phyloP scores from a whole-genome alignment of 225 moss, liverwort and hornwort species.

The Takakia lepidozioides region DNA sequence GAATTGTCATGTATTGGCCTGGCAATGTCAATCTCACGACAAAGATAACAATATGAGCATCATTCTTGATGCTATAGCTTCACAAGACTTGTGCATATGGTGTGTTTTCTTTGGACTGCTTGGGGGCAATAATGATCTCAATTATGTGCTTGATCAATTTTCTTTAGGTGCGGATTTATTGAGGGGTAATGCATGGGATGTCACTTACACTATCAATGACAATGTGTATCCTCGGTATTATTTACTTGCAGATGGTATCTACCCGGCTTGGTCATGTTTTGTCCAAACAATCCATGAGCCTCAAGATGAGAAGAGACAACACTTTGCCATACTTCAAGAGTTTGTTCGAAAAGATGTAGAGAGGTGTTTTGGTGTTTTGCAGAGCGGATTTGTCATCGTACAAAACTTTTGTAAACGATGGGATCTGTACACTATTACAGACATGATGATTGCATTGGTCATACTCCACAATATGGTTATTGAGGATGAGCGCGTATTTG shows the following conservation, averaged over 20 bases:
- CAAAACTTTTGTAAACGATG: too few relatives aligned
- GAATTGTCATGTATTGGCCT: too few relatives aligned
- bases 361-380: background rate
- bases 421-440: too few relatives aligned
- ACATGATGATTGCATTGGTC: too few relatives aligned
- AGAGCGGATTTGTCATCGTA: too few relatives aligned
- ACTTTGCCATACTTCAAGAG: slow-evolving; percentile 3
- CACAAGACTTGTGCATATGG: background rate
- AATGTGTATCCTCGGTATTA: background rate
- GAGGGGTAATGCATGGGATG: background rate
- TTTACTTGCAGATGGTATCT: background rate
- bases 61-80: slow-evolving; percentile 1
- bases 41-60: background rate
- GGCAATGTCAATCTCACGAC: too few relatives aligned
- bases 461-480: too few relatives aligned
- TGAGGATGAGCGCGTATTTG: too few relatives aligned
- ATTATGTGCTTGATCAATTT: slow-evolving; percentile 1
- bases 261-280: background rate
- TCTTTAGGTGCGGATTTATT: background rate
- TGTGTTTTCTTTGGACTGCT: background rate
- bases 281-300: background rate
- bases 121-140: slow-evolving; percentile 2
- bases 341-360: slow-evolving; percentile 3
- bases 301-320: background rate
- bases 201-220: background rate